Evolutionary conservation across 2,329 filamentous ascomycete species (phyloP), one percentile per base, ranked within the genome.

Genomic region (Fusarium hainanense): DNA sequence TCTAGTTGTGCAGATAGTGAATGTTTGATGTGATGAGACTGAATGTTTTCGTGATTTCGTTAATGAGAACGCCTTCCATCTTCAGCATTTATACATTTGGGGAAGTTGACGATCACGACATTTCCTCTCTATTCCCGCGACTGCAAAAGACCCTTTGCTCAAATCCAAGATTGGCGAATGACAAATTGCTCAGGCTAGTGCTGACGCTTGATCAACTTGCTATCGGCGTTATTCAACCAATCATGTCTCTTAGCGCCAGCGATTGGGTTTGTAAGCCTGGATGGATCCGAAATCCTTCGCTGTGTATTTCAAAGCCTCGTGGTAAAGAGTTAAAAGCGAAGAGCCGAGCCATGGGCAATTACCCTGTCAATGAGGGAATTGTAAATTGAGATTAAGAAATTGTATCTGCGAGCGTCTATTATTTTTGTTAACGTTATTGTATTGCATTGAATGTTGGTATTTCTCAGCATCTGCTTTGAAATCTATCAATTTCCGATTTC

Each of bases 391-490:
- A 13, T 6, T 28, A 6, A 28, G 11, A 13, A 7, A 28, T 28
- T 13, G 11, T 28, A 13, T 28, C 12, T 28, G 28, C 28, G 14
- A 14, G 3, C 13, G 6, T 14, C 4, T 11, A 14, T 30, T 7
- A 4, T 7, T 30, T 13, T 30, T 7, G 12, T 14, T 7, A 30
- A 30, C 28, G 28, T 30, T 30, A 30, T 30, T 14, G 1, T 14
- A 1, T 14, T 30, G 1, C 6, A 30, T 1, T 0, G 6, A 14
- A 1, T 7, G 1, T 30, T 4, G 6, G 28, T 7, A 30, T 30
- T 30, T 14, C 28, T 30, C 28, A 30, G 28, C 28, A 30, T 30
- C 28, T 14, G 6, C 13, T 30, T 30, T 30, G 13, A 30, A 7
- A 30, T 30, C 13, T 2, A 14, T 30, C 1, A 14, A 30, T 14